Evolutionary conservation across 805 yeast species (phyloP).

Genomic region (Cyberlindnera misumaiensis): DNA sequence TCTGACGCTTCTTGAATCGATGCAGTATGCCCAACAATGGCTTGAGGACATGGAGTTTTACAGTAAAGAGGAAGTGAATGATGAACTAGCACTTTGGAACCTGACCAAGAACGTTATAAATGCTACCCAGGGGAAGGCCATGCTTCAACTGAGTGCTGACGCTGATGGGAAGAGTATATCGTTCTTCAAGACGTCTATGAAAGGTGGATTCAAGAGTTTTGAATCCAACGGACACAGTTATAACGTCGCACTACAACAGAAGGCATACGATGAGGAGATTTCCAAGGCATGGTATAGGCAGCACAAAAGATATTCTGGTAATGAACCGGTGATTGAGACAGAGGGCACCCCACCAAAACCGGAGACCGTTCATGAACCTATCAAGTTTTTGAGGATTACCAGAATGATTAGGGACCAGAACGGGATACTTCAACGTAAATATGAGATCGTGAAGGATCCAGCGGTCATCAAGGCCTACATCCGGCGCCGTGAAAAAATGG

Average conservation of each 20-base stretch:
- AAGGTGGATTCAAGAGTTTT: conserved; percentile 68
- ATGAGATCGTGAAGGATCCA: conserved; percentile 77
- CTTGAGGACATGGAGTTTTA: conserved; percentile 74
- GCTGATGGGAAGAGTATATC: conserved; percentile 89
- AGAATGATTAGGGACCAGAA: conserved; percentile 78
- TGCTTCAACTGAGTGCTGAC: conserved; percentile 93
- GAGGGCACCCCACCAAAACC: conserved; percentile 26
- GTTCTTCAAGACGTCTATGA: conserved; percentile 86
- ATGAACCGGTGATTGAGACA: conserved; percentile 6
- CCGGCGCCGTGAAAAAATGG: conserved; percentile 52
- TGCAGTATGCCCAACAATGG: conserved; percentile 89
- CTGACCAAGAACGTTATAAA: conserved; percentile 83
- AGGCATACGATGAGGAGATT: conserved; percentile 86
- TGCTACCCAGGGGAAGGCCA: conserved; percentile 94
- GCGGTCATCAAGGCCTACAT: conserved; percentile 82
- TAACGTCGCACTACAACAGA: conserved; percentile 80
- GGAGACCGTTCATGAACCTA: conserved; percentile 1
- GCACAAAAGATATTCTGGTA: conserved; percentile 45
- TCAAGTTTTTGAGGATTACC: conserved; percentile 54
- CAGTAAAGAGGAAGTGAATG: conserved; percentile 50
- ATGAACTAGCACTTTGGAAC: conserved; percentile 91
- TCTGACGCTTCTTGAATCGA: conserved; percentile 75
- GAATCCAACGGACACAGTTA: conserved; percentile 61
- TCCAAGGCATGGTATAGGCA: conserved; percentile 87
- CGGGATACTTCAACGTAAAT: conserved; percentile 76